Conservation (phyloP, 306 rosid genomes). For the Prunus mongolica region DNA sequence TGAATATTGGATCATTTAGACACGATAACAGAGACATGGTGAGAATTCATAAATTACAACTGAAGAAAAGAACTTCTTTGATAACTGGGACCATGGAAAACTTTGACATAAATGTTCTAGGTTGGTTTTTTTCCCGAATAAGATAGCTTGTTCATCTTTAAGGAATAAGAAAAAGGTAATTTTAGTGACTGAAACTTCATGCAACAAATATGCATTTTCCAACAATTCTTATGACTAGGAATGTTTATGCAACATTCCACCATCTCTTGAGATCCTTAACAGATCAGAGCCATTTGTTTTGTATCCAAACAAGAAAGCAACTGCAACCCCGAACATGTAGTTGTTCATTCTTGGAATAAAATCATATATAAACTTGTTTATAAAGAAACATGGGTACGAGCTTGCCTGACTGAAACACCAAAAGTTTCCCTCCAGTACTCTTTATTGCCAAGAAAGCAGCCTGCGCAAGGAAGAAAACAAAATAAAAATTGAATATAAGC, state of each 20-base stretch:
- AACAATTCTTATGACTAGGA: neutral
- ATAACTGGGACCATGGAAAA: neutral
- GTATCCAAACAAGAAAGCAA: too few relatives aligned
- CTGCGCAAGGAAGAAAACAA: conserved; percentile 31
- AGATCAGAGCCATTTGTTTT: neutral
- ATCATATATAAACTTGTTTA: neutral
- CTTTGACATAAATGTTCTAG: neutral
- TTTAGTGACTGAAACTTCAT: neutral
- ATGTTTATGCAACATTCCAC: neutral
- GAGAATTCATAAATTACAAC: neutral
- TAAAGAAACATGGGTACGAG: neutral
- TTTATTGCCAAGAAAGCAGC: conserved; percentile 97
- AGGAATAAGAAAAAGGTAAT: too few relatives aligned
- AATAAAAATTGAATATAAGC: neutral
- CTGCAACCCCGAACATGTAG: neutral
- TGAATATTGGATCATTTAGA: neutral
- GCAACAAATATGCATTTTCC: neutral
- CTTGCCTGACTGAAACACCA: conserved; percentile 99
- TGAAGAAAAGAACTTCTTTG: neutral
- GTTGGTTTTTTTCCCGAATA: neutral
- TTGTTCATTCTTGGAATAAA: neutral
- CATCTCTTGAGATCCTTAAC: neutral
- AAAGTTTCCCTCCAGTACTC: conserved; percentile 82
- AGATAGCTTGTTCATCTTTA: neutral
- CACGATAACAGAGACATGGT: neutral